These are phyloP conservation scores for Vaccinium vitisidaea DNA, from an alignment of 148 eudicot genomes.

Conservation along the genomic window DNA sequence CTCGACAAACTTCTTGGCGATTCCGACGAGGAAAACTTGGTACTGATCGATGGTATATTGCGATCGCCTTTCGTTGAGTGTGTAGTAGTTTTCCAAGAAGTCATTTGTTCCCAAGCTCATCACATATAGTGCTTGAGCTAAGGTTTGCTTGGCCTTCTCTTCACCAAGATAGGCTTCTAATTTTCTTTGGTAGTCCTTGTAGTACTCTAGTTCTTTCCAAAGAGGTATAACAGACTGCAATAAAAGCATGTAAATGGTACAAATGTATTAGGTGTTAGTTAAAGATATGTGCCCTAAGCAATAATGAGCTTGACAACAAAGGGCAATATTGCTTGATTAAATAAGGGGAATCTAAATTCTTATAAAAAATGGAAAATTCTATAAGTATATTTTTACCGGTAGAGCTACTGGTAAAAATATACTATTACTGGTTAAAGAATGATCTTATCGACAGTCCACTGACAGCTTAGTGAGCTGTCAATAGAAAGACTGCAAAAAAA, in stretches of 20 bases:
- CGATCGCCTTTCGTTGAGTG: constrained; percentile 16
- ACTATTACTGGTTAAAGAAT: too few species aligned
- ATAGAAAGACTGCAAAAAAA: too few species aligned
- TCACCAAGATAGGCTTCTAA: constrained; percentile 33
- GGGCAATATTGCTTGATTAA: neutral
- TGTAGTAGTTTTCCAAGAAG: constrained; percentile 43
- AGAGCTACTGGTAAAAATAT: too few species aligned
- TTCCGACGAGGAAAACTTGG: constrained; percentile 20
- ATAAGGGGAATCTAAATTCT: too few species aligned
- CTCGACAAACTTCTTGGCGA: constrained; percentile 17
- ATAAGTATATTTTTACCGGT: too few species aligned
- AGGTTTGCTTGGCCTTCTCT: constrained; percentile 23
- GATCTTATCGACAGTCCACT: too few species aligned
- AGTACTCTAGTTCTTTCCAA: constrained; percentile 40
- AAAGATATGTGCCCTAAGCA: neutral
- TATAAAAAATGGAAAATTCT: too few species aligned
- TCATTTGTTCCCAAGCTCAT: constrained; percentile 48
- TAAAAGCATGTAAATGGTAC: neutral
- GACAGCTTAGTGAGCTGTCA: too few species aligned
- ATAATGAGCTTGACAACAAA: neutral
- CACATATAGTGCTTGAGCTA: constrained; percentile 33
- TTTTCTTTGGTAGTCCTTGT: constrained; percentile 35
- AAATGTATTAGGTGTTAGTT: neutral
- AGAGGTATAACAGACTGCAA: constrained; percentile 42
- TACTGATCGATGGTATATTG: constrained; percentile 23